Conservation (phyloP, 2,329 filamentous ascomycete genomes). For the Pseudocercospora fijiensis region DNA sequence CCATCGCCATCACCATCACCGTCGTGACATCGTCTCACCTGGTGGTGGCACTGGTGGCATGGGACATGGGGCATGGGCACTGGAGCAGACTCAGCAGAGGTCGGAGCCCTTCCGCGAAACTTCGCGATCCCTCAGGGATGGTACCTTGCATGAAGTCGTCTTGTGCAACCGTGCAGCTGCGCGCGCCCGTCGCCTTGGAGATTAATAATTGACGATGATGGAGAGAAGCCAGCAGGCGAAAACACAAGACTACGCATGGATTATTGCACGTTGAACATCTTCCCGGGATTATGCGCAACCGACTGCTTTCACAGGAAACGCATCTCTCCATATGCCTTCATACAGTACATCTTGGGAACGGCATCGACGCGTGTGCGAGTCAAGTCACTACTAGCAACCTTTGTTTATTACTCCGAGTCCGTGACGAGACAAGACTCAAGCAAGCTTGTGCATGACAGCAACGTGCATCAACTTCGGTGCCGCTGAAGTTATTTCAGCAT, state of each 20-base stretch:
- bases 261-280: neutral
- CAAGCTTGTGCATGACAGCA: neutral
- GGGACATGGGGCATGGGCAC: too few species aligned
- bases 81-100: too few species aligned
- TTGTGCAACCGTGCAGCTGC: slow-evolving; percentile 12
- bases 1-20: too few species aligned
- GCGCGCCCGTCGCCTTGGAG: slow-evolving; percentile 3
- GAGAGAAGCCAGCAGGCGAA: slow-evolving; percentile 14
- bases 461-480: neutral
- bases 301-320: neutral
- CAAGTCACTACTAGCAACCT: neutral
- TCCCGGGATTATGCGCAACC: neutral
- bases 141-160: slow-evolving; percentile 11
- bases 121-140: neutral
- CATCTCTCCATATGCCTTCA: neutral
- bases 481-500: neutral
- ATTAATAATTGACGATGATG: neutral
- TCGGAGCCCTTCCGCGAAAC: neutral
- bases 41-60: neutral
- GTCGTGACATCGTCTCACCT: neutral
- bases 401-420: neutral
- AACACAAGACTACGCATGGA: slow-evolving; percentile 7
- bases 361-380: neutral
- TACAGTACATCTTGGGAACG: neutral
- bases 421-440: neutral